Conservation (phyloP, 1,284 basidiomycete species). For the Leccinum angustisporum region DNA sequence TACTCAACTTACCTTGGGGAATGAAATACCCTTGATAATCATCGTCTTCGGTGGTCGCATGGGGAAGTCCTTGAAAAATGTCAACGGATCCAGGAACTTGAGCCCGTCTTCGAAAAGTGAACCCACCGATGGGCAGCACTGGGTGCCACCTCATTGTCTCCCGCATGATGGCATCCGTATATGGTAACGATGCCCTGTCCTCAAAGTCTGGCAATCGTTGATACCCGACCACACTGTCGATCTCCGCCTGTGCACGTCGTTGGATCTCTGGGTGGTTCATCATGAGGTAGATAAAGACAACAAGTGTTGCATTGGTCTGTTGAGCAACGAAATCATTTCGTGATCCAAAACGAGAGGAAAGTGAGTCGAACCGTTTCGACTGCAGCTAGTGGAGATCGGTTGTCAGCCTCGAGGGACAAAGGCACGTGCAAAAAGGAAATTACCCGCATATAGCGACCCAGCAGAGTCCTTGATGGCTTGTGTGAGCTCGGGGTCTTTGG, state of each 20-base stretch:
- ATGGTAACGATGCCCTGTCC: not conserved
- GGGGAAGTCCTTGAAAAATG: not conserved
- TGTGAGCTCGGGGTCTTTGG: not conserved
- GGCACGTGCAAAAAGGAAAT: not conserved
- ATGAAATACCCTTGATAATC: not conserved
- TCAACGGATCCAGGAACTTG: not conserved
- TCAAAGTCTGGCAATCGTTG: not conserved
- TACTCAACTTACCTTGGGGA: not conserved
- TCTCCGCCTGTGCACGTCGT: not conserved
- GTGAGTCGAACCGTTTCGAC: not conserved
- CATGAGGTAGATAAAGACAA: not conserved
- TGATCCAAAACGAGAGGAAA: not conserved
- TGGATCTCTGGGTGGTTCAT: not conserved
- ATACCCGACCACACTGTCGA: not conserved
- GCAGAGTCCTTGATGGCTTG: not conserved
- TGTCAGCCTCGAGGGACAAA: not conserved
- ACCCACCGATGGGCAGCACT: not conserved
- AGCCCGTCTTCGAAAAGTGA: not conserved
- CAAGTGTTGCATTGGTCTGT: not conserved
- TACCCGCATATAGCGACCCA: not conserved
- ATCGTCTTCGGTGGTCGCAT: not conserved
- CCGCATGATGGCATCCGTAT: not conserved
- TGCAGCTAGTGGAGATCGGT: not conserved
- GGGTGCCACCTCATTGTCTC: not conserved
- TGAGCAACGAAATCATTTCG: not conserved